These are phyloP conservation scores for Odonthalia washingtoniensis DNA, from an alignment of 31 red algal genomes.

Conservation along the genomic window DNA sequence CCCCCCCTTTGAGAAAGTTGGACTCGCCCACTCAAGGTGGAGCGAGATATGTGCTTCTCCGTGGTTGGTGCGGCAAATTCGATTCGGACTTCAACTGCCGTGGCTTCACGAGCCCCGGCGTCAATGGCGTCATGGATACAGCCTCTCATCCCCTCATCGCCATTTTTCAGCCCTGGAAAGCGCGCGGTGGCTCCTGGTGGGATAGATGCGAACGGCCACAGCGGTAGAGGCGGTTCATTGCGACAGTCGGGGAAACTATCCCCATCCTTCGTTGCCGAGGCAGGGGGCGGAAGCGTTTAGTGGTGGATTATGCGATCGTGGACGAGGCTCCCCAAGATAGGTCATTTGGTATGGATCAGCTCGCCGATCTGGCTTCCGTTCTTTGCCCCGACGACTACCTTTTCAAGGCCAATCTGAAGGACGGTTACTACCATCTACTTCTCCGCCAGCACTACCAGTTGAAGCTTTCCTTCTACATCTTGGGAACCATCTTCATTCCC, in stretches of 20 bases:
- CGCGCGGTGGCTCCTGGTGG: background rate
- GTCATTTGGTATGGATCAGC: constrained; percentile 20
- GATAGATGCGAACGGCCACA: background rate
- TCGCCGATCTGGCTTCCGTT: constrained; percentile 39
- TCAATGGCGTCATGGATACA: background rate
- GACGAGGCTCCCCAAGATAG: background rate
- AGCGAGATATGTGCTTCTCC: constrained; percentile 12
- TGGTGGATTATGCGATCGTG: constrained; percentile 37
- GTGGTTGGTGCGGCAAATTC: constrained; percentile 32
- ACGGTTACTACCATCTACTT: constrained; percentile 47
- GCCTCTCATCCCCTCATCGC: background rate
- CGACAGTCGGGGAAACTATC: constrained; percentile 6
- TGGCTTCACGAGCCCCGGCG: background rate
- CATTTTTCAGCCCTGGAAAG: background rate
- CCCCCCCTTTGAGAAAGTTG: constrained; percentile 21
- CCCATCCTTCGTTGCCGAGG: background rate
- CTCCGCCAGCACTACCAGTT: constrained; percentile 16
- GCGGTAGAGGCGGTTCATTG: background rate
- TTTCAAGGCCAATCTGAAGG: constrained; percentile 14
- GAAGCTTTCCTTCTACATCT: constrained; percentile 4
- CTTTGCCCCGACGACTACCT: constrained; percentile 16
- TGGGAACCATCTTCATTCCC: constrained; percentile 16
- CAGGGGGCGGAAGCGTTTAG: constrained; percentile 19
- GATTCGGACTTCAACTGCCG: constrained; percentile 28
- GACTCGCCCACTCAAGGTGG: background rate